Base-by-base conservation (phyloP, 768 basidiomycete species). In the Russula vinacea region DNA sequence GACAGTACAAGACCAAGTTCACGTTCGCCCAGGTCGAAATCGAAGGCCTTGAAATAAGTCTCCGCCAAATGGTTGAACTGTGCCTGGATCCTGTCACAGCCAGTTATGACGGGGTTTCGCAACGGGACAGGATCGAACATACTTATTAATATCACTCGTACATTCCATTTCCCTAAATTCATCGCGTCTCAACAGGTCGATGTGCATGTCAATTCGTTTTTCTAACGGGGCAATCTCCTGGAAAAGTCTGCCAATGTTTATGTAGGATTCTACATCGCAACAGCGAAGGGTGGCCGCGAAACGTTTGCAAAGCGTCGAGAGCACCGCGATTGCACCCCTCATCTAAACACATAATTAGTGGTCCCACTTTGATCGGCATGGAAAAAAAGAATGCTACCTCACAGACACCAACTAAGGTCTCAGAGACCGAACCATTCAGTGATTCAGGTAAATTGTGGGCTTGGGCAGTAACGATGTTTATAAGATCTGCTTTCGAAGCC, bases 91-190 rank as follows among this genome's bases (percentile, higher is more conserved):
- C 94, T 97, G 69, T 13, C 35, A 24, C 11, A 1, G 13, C 24
- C 22, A 29, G 56, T 52, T 33, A 62, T 1, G 26, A 55, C 17
- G 14, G 8, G 44, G 19, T 7, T 16, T 17, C 5, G 17, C 13
- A 26, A 22, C 53, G 57, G 24, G 17, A 22, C 35, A 9, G 44
- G 56, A 50, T 35, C 9, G 29, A 35, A 78, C 88, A 62, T 71
- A 95, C 95, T 90, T 94, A 68, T 83, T 79, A 49, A 98, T 80
- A 72, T 98, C 97, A 69, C 82, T 87, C 22, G 92, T 92, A 74
- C 95, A 98, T 71, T 98, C 96, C 77, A 89, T 83, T 74, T 94
- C 95, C 26, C 88, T 83, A 78, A 99, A 95, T 74, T 94, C 95
- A 69, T 98, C 93, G 52, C 87, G 81, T 49, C 89, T 81, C 3